A percentile compares a stretch with the other conserved stretches of the same genome.
These are phyloP conservation scores for Vitis labrusca DNA, from an alignment of 164 flowering plant genomes.

Conservation along the genomic window DNA sequence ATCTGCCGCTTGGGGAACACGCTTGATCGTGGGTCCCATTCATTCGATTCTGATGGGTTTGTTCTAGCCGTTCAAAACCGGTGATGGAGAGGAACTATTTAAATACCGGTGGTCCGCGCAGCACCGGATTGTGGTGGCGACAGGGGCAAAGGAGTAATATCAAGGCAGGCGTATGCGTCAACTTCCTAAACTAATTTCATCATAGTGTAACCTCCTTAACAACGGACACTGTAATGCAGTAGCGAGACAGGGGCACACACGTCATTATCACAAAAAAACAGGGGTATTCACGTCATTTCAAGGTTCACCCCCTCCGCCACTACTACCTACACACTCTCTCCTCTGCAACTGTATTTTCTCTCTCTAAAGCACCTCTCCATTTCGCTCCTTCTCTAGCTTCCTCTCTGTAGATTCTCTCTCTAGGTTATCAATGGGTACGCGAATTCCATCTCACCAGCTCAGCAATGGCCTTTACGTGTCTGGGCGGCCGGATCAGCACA, in stretches of 20 bases:
- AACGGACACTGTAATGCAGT: not conserved
- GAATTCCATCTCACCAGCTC: constrained; percentile 74
- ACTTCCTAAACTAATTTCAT: too few relatives aligned
- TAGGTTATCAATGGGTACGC: constrained; percentile 40
- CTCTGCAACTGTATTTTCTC: constrained; percentile 4
- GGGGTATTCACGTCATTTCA: constrained; percentile 18
- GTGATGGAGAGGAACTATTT: too few relatives aligned
- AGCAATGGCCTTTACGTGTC: constrained; percentile 73
- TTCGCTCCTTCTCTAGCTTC: constrained; percentile 12
- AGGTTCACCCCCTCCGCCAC: not conserved
- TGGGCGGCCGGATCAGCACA: constrained; percentile 58
- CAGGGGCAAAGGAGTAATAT: too few relatives aligned
- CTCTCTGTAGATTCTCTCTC: constrained; percentile 4
- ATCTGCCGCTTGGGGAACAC: too few relatives aligned
- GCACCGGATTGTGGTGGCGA: too few relatives aligned
- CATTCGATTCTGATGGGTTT: too few relatives aligned
- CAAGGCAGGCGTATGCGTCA: too few relatives aligned
- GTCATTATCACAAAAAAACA: constrained; percentile 17
- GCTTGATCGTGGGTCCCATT: too few relatives aligned
- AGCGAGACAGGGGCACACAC: constrained; percentile 15
- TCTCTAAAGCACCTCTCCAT: constrained; percentile 2
- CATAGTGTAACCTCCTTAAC: too few relatives aligned
- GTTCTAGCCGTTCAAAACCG: too few relatives aligned
- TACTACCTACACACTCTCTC: not conserved
- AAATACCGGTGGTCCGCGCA: too few relatives aligned